Evolutionary conservation across 805 yeast genomes (phyloP).

Genomic region (Wickerhamiella kazuoi): DNA sequence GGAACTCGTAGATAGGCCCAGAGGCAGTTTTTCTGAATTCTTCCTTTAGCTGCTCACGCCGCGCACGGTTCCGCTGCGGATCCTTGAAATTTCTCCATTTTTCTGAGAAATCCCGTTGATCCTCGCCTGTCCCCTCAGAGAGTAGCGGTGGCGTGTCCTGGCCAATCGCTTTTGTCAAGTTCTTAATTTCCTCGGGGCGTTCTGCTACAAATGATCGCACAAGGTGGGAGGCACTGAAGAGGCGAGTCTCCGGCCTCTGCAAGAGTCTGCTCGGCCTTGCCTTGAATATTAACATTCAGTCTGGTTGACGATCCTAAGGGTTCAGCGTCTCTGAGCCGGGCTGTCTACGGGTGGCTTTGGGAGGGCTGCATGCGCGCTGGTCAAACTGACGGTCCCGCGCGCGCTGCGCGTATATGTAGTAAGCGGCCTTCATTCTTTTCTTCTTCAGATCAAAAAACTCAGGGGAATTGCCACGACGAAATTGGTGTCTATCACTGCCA

Average conservation of each 20-base stretch:
- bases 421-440: constrained; percentile 9
- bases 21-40: constrained; percentile 55
- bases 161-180: constrained; percentile 33
- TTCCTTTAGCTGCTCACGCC: constrained; percentile 36
- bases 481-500: constrained; percentile 15
- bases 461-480: constrained; percentile 24
- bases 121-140: constrained; percentile 25
- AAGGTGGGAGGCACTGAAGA: not conserved
- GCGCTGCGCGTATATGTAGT: not conserved
- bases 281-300: too few relatives aligned
- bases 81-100: constrained; percentile 32
- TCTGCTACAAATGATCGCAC: constrained; percentile 10
- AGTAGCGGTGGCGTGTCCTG: constrained; percentile 23
- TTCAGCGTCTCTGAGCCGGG: too few relatives aligned
- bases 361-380: too few relatives aligned
- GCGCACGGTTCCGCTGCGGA: constrained; percentile 28
- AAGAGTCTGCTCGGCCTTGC: too few relatives aligned
- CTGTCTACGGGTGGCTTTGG: too few relatives aligned
- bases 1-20: constrained; percentile 43
- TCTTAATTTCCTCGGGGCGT: constrained; percentile 12
- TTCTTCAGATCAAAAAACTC: constrained; percentile 22
- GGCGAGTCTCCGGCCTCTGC: not conserved
- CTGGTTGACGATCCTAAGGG: too few relatives aligned
- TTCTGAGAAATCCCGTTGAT: constrained; percentile 23
- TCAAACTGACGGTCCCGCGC: too few relatives aligned